Base-by-base conservation (phyloP, 169 alveolate genomes). In the Perkinsus chesapeaki region DNA sequence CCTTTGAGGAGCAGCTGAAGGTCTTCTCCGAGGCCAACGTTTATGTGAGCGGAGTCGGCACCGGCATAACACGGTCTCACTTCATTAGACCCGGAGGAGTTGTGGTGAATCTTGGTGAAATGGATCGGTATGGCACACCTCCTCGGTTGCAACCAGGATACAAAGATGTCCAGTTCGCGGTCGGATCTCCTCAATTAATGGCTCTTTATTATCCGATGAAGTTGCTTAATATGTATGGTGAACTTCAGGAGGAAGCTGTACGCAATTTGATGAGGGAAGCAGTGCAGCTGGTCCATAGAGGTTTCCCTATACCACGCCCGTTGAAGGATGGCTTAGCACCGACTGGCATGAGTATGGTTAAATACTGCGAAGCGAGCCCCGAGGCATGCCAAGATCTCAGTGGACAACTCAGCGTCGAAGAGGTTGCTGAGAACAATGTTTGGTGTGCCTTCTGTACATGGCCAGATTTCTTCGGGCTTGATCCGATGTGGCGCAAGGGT, bases 361-460 rank as follows among this genome's bases (percentile, higher is more conserved):
- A 60, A 34, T 60, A 60, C 82, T 60, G 82, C 82, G 82, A 60
- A 23, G 82, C 82, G 0, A 60, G 82, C 82, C 82, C 82, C 12
- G 82, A 60, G 82, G 82, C 82, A 1, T 60, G 82, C 82, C 37
- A 60, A 34, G 82, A 60, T 16, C 82, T 60, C 82, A 23, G 82
- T 16, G 82, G 82, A 20, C 82, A 60, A 60, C 82, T 60, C 31
- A 60, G 82, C 27, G 82, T 60, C 31, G 82, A 60, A 60, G 82
- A 60, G 31, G 82, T 60, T 16, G 31, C 82, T 34, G 82, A 34
- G 37, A 60, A 60, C 27, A 60, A 34, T 16, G 82, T 60, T 0
- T 60, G 82, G 82, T 60, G 82, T 60, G 82, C 82, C 82, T 60
- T 60, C 82, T 60, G 82, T 60, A 60, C 82, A 23, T 60, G 82